phyloP scores from a whole-genome alignment of 108 stramenopile species.

The Cylindrotheca closterium region DNA sequence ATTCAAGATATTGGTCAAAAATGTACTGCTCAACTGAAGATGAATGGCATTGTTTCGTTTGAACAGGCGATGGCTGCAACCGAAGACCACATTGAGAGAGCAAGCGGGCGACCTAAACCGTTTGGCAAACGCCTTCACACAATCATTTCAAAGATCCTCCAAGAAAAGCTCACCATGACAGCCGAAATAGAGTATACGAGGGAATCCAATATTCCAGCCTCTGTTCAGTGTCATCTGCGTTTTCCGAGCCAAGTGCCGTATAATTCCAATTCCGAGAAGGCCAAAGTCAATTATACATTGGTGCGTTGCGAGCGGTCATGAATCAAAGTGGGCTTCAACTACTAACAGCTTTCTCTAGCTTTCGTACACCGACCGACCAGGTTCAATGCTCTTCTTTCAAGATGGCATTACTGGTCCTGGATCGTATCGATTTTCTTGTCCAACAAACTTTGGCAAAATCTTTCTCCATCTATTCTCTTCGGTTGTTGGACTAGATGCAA shows the following conservation, averaged over 20 bases:
- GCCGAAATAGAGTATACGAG: constrained; percentile 40
- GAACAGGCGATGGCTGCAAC: constrained; percentile 59
- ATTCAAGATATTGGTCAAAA: constrained; percentile 61
- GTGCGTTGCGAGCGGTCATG: constrained; percentile 5
- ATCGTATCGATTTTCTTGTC: constrained; percentile 39
- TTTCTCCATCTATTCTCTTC: constrained; percentile 61
- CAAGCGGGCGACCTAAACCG: constrained; percentile 35
- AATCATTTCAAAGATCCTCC: constrained; percentile 51
- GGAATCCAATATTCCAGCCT: constrained; percentile 18
- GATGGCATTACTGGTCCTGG: constrained; percentile 45
- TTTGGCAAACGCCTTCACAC: constrained; percentile 61
- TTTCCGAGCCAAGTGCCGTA: constrained; percentile 2
- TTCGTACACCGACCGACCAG: constrained; percentile 69
- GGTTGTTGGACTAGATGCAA: constrained; percentile 67
- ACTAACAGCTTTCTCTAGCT: constrained; percentile 38
- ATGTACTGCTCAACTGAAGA: constrained; percentile 38
- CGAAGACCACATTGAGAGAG: constrained; percentile 47
- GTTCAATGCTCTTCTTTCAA: constrained; percentile 54
- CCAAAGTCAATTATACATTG: constrained; percentile 11
- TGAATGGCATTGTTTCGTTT: constrained; percentile 63
- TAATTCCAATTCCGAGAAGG: constrained; percentile 3
- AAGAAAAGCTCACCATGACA: constrained; percentile 48
- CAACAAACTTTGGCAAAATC: constrained; percentile 54
- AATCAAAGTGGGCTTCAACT: neutral
- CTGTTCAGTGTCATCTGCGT: constrained; percentile 30